Conservation (phyloP, 345 rosid species). For the Eutrema japonicum region DNA sequence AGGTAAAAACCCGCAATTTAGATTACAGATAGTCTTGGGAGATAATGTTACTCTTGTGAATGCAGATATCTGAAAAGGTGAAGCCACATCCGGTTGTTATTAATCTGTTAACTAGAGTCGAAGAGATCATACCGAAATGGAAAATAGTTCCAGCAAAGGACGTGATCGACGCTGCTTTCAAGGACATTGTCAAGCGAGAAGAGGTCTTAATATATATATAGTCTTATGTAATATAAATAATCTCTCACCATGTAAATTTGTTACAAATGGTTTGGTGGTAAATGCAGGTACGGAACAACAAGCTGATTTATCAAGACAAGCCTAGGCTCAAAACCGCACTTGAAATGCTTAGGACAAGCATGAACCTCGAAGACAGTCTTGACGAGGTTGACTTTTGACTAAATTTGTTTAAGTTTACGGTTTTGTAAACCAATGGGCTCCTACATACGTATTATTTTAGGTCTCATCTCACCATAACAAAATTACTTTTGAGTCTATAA, state of each 20-base stretch:
- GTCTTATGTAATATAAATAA: background rate
- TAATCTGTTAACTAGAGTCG: conserved; percentile 74
- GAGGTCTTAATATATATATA: conserved; percentile 48
- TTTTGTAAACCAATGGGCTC: background rate
- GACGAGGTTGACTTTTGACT: conserved; percentile 53
- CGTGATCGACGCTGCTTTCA: conserved; percentile 78
- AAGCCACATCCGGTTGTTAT: conserved; percentile 90
- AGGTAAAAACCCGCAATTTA: conserved; percentile 50
- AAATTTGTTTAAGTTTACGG: background rate
- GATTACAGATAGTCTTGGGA: background rate
- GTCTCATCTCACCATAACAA: background rate
- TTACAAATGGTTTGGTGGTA: conserved; percentile 4
- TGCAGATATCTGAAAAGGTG: conserved; percentile 94
- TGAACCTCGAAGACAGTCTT: conserved; percentile 71
- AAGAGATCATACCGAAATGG: conserved; percentile 92
- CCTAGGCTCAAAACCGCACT: conserved; percentile 95
- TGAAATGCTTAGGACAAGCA: conserved; percentile 94
- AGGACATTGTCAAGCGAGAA: conserved; percentile 83
- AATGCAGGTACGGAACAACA: conserved; percentile 79
- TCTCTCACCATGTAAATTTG: background rate
- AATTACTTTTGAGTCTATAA: background rate
- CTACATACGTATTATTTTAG: background rate
- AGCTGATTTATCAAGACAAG: conserved; percentile 90
- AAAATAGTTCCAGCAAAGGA: conserved; percentile 95
- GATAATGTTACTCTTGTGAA: background rate